Conservation (phyloP, 331 rosid species). For the Rosa hybrid region DNA sequence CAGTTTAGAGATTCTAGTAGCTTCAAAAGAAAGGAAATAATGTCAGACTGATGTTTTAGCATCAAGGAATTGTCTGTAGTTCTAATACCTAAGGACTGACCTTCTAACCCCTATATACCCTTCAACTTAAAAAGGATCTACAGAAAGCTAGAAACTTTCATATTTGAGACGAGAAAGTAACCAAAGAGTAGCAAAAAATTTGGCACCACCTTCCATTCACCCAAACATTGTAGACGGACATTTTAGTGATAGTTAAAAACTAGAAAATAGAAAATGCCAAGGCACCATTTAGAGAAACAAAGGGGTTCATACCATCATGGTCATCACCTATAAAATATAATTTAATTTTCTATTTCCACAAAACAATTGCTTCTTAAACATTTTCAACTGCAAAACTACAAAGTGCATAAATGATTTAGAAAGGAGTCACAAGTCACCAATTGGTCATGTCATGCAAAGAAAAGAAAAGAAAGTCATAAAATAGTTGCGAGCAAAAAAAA, state of each 20-base stretch:
- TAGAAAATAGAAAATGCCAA: background rate
- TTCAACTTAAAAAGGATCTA: background rate
- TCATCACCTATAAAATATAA: background rate
- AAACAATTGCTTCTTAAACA: background rate
- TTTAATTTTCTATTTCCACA: background rate
- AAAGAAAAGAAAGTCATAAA: background rate
- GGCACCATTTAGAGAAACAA: background rate
- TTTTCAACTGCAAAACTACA: background rate
- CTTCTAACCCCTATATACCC: background rate
- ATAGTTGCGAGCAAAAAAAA: background rate
- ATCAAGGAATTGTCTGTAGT: background rate
- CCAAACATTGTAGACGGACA: too few species aligned
- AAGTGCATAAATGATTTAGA: background rate
- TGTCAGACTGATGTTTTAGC: background rate
- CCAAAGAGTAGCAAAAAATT: background rate
- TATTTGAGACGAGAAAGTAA: background rate
- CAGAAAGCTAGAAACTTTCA: background rate
- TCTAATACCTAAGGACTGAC: background rate
- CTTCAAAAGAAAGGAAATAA: background rate
- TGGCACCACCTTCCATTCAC: background rate
- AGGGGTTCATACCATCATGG: background rate
- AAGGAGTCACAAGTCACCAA: background rate
- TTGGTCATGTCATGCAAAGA: background rate
- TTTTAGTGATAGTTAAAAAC: background rate
- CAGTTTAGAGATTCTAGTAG: background rate